Base-by-base conservation (phyloP, 2,329 filamentous ascomycete genomes). In the Colletotrichum eremochloae region DNA sequence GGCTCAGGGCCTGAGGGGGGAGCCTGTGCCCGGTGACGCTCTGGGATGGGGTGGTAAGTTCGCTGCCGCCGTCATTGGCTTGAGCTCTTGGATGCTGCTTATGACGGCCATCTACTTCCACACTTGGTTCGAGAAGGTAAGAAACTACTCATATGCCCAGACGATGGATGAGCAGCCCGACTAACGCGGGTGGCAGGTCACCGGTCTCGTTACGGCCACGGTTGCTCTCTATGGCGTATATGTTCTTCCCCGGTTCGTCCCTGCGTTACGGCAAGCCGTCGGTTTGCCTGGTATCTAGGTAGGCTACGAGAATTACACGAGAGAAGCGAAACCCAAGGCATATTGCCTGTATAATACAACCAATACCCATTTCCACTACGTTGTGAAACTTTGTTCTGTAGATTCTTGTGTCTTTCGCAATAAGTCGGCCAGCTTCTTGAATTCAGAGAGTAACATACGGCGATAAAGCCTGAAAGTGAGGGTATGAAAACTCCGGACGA, bases 51-150 rank as follows among this genome's bases (percentile, higher is more conserved):
- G 87, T 11, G 83, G 83, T 76, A 84, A 89, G 86, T 84, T 92
- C 75, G 88, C 91, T 74, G 82, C 87, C 33, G 87, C 79, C 0
- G 90, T 98, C 36, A 88, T 93, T 24, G 91, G 82, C 0, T 78
- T 98, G 79, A 94, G 92, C 79, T 89, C 92, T 85, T 98, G 96
- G 94, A 99, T 99, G 96, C 82, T 99, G 80, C 86, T 98, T 73
- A 99, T 99, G 96, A 99, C 96, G 52, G 95, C 95, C 3, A 95
- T 97, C 50, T 99, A 96, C 86, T 99, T 99, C 79, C 96, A 99
- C 82, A 99, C 96, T 0, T 98, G 96, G 95, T 92, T 97, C 77
- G 96, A 99, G 85, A 99, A 98, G 92, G 92, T 93, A 77, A 78
- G 87, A 80, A 52, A n/a, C 3, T 1, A 3, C 18, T 7, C 7